phyloP scores from a whole-genome alignment of 495 filamentous ascomycete species.

The Lophium mytilinum region DNA sequence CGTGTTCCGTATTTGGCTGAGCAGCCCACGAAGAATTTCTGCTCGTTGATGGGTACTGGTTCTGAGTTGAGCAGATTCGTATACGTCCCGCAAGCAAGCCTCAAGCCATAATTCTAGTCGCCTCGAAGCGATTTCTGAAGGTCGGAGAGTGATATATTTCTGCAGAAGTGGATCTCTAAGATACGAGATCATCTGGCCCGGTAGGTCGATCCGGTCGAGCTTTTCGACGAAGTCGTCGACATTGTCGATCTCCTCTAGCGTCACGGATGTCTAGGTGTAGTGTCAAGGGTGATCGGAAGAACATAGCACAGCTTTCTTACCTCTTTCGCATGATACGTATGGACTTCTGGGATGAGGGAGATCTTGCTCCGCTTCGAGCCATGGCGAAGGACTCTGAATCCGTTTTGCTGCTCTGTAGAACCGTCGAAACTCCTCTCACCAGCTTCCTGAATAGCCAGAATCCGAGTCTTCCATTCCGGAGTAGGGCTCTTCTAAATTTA shows the following conservation, averaged over 20 bases:
- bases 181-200: conserved; percentile 70
- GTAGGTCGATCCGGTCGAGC: conserved; percentile 70
- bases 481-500: conserved; percentile 54
- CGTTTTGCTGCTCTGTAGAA: conserved; percentile 28
- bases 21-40: conserved; percentile 16
- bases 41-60: conserved; percentile 2
- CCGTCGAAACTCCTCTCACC: conserved; percentile 29
- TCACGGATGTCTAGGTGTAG: conserved; percentile 46
- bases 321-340: conserved; percentile 64
- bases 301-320: conserved; percentile 30
- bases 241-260: conserved; percentile 71
- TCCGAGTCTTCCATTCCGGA: conserved; percentile 63
- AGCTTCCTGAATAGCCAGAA: conserved; percentile 57
- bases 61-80: conserved; percentile 7
- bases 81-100: conserved; percentile 26
- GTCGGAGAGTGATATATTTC: conserved; percentile 60
- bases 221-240: conserved; percentile 64
- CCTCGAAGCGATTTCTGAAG: conserved; percentile 37
- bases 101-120: conserved; percentile 28
- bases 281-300: conserved; percentile 9
- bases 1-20: conserved; percentile 45
- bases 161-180: conserved; percentile 70
- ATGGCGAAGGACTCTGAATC: conserved; percentile 47
- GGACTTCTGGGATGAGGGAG: conserved; percentile 56
- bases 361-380: conserved; percentile 37